A percentile compares a stretch with the other conserved stretches of the same genome.
phyloP scores from a whole-genome alignment of 2,329 filamentous ascomycete species.

The Stachybotrys elegans region DNA sequence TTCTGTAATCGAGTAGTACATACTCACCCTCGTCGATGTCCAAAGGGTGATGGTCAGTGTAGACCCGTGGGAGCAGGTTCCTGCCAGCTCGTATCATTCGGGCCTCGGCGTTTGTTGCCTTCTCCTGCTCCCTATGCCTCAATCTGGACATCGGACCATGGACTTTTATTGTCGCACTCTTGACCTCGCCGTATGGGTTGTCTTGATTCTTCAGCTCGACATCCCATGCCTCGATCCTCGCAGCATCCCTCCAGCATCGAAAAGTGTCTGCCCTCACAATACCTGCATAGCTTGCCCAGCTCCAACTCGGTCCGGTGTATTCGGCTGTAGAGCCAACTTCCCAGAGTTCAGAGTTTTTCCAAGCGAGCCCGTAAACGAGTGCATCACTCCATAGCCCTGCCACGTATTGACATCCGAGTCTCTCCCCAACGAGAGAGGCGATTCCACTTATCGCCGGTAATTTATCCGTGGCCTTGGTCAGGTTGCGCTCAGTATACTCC shows the following conservation, averaged over 20 bases:
- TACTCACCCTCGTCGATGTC: too few relatives aligned
- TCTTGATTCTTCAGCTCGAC: constrained; percentile 7
- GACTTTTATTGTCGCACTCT: constrained; percentile 10
- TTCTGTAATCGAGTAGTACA: too few relatives aligned
- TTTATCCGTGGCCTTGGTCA: constrained; percentile 10
- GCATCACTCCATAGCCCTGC: constrained; percentile 12
- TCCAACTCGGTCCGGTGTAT: constrained; percentile 14
- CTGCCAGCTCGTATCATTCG: too few relatives aligned
- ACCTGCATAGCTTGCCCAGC: constrained; percentile 13
- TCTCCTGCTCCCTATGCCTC: too few relatives aligned
- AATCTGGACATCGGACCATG: constrained; percentile 7
- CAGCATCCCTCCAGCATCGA: constrained; percentile 4
- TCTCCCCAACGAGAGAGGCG: constrained; percentile 7
- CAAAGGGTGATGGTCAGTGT: too few relatives aligned
- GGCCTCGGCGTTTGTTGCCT: too few relatives aligned
- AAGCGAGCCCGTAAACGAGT: constrained; percentile 9
- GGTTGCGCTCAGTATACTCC: constrained; percentile 6
- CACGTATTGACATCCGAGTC: constrained; percentile 8
- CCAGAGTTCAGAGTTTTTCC: constrained; percentile 5
- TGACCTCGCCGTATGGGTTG: constrained; percentile 12
- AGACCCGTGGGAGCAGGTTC: too few relatives aligned
- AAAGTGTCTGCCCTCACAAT: constrained; percentile 1
- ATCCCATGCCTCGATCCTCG: constrained; percentile 8
- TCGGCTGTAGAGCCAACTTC: not conserved
- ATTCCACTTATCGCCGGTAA: constrained; percentile 13